Evolutionary conservation across 768 basidiomycete genomes (phyloP), one percentile per base, ranked within the genome.

Genomic region (Suillus lakei): DNA sequence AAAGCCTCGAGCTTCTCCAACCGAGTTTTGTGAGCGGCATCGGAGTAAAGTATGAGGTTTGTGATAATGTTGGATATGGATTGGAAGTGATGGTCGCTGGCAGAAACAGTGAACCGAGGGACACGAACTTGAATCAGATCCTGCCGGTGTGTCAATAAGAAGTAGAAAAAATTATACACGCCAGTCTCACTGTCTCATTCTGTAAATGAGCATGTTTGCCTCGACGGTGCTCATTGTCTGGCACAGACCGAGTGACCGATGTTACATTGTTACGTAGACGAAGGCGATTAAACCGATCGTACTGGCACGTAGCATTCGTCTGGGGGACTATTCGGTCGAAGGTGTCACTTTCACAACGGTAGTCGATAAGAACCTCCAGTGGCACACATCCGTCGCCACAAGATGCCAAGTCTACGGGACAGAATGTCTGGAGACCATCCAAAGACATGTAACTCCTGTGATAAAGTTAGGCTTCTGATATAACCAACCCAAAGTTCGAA

Each of bases 251-350:
- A n/a, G 78, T 73, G 38, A 82, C 80, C 13, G 87, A 85, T 38
- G 89, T 88, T 36, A 90, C 78, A 66, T 86, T 88, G 69, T 89
- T 93, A 51, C 90, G 89, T 60, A 96, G 79, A 41, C 96, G 89
- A 10, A 98, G 84, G 48, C 91, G 90, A 77, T 99, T 99, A 81
- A 97, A 97, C 74, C 93, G 95, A 83, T 98, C 96, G 74, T 96
- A 95, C 55, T 89, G 91, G 66, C 97, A 87, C 5, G 85, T 88
- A 0, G 92, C 92, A 64, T 93, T 88, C 0, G 96, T 94, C 76
- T 94, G 92, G 3, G 94, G 92, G 7, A 98, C 92, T 44, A 99
- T 84, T 3, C 95, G 91, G 71, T 97, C 94, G 75, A 97, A 97
- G 58, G 88, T 88, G 56, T 83, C 82, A 66, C 88, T 91, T 77